A percentile compares a stretch with the other conserved stretches of the same genome.
Conservation (phyloP, 2,329 filamentous ascomycete genomes). For the Byssochlamys sp. region DNA sequence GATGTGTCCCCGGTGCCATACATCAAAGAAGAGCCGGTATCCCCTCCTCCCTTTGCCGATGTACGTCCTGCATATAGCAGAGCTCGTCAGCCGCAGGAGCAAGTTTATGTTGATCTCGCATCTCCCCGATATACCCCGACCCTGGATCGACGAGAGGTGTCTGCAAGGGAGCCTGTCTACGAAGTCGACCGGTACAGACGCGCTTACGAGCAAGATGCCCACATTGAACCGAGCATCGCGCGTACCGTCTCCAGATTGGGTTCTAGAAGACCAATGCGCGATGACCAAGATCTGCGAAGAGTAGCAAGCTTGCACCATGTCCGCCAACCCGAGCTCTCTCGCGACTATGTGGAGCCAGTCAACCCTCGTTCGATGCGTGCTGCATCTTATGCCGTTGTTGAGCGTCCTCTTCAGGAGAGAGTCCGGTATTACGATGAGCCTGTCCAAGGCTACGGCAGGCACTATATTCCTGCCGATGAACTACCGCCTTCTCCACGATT, state of each 20-base stretch:
- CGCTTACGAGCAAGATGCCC: slow-evolving; percentile 16
- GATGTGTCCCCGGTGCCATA: slow-evolving; percentile 37
- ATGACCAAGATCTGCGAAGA: slow-evolving; percentile 38
- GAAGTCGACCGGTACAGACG: slow-evolving; percentile 25
- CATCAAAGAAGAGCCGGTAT: slow-evolving; percentile 56
- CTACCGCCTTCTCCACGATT: slow-evolving; percentile 27
- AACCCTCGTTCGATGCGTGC: slow-evolving; percentile 28
- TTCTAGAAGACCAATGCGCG: slow-evolving; percentile 27
- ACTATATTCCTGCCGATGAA: slow-evolving; percentile 27
- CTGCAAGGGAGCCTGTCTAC: slow-evolving; percentile 21
- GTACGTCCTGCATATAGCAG: slow-evolving; percentile 23
- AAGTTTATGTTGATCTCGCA: slow-evolving; percentile 40
- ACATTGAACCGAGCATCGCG: slow-evolving; percentile 23
- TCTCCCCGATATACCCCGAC: slow-evolving; percentile 31
- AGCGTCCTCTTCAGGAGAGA: slow-evolving; percentile 29
- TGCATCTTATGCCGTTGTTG: slow-evolving; percentile 32
- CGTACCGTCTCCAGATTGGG: slow-evolving; percentile 33
- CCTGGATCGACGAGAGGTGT: slow-evolving; percentile 24
- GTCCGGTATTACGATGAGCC: slow-evolving; percentile 31
- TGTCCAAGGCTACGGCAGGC: slow-evolving; percentile 21
- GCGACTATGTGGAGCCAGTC: slow-evolving; percentile 36
- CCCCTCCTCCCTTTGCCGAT: slow-evolving; percentile 48
- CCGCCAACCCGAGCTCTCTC: slow-evolving; percentile 31
- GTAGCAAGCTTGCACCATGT: slow-evolving; percentile 39
- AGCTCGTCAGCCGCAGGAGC: slow-evolving; percentile 27